Evolutionary conservation across 306 rosid genomes (phyloP), one percentile per base, ranked within the genome.

Genomic region (Fagus crenata): DNA sequence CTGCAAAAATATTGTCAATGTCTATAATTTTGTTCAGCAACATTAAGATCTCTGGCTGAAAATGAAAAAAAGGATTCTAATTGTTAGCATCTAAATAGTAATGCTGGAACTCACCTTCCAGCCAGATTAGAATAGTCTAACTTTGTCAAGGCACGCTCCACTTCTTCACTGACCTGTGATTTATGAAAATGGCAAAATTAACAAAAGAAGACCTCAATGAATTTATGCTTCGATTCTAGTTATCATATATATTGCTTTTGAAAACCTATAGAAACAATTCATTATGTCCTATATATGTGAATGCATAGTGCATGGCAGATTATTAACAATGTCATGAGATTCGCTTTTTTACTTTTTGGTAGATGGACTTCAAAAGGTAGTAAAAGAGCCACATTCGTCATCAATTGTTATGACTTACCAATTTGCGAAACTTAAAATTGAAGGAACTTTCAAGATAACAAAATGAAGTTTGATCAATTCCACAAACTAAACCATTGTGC

Each of bases 111-210:
- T 82, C 80, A 93, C 98, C 96, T 89, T 64, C 80, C 93, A 75
- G 86, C 74, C 46, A 88, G 76, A 68, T 83, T 84, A 74, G 54
- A 85, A 67, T 72, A 86, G 70, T 83, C 93, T 53, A 89, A 55
- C 80, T 87, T 91, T 8, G 85, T 77, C 83, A 93, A 84, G 74
- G 94, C 96, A 49, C 94, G 92, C 83, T 89, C 96, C 72, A 91
- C 88, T 81, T 93, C 98, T 87, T 93, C 95, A 73, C 94, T 91
- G 67, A 93, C 96, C 98, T 93, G 72, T 77, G 53, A 59, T 54
- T 77, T 80, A 84, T 51, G 72, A 81, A 53, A 80, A 65, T 81
- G 37, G 71, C 76, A 79, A 28, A 74, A 77, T 83, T 37, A 80
- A 72, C 72, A 70, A 51, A 17, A 78, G 35, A 28, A 59, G 72